Percentiles rank a stretch among this genome's conserved stretches.
Conservation (phyloP, 1,284 basidiomycete species). For the Ustilago shanxiensis region DNA sequence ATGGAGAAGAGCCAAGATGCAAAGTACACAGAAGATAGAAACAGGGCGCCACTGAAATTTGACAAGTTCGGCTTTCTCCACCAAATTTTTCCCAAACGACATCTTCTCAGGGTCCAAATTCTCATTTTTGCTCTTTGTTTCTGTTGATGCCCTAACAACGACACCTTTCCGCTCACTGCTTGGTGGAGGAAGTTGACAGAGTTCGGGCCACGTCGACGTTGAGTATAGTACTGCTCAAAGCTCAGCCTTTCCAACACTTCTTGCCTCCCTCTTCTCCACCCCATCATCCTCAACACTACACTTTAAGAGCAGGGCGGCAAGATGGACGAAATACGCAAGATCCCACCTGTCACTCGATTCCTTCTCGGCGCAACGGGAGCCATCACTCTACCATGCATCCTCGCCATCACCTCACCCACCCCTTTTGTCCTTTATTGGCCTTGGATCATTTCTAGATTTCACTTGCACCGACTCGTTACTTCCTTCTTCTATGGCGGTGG, state of each 20-base stretch:
- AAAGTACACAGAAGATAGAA: neutral
- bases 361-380: slow-evolving; percentile 77
- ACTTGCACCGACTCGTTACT: slow-evolving; percentile 83
- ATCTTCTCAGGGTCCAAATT: slow-evolving; percentile 32
- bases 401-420: slow-evolving; percentile 76
- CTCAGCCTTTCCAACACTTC: neutral
- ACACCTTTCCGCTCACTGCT: too few species aligned
- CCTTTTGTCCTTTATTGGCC: slow-evolving; percentile 75
- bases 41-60: slow-evolving; percentile 8
- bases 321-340: slow-evolving; percentile 73
- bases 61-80: slow-evolving; percentile 4
- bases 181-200: slow-evolving; percentile 30
- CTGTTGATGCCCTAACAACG: slow-evolving; percentile 9
- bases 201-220: slow-evolving; percentile 40
- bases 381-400: slow-evolving; percentile 77
- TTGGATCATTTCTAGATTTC: slow-evolving; percentile 71
- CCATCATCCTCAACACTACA: slow-evolving; percentile 4
- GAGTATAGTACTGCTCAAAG: neutral
- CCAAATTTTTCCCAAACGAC: slow-evolving; percentile 28
- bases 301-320: neutral
- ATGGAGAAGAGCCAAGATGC: neutral
- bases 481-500: slow-evolving; percentile 80
- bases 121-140: neutral
- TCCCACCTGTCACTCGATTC: slow-evolving; percentile 86
- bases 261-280: neutral